Percentiles rank a stretch among this genome's conserved stretches.
Evolutionary conservation across 257 asterid species (phyloP).

Genomic region (Plectranthus barbatus): DNA sequence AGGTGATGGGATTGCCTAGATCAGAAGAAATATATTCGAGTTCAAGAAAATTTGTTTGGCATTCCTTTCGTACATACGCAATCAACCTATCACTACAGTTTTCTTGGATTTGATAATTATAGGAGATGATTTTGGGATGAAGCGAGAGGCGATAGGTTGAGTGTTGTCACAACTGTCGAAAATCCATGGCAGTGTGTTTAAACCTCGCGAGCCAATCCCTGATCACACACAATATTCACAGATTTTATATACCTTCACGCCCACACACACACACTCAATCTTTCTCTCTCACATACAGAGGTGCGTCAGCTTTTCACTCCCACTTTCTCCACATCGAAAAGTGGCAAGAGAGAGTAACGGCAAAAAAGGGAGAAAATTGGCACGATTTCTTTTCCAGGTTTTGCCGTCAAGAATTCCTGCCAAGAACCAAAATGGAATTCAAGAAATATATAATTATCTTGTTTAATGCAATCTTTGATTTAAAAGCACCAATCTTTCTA

Average conservation of each 20-base stretch:
- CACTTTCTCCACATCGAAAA: constrained; percentile 23
- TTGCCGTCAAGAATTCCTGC: constrained; percentile 9
- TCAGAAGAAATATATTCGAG: constrained; percentile 28
- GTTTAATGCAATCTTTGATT: neutral
- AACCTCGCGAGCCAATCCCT: neutral
- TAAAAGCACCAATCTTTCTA: too few species aligned
- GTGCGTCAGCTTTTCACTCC: constrained; percentile 27
- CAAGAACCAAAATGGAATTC: neutral
- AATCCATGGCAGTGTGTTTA: constrained; percentile 17
- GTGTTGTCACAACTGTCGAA: constrained; percentile 18
- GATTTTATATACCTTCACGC: neutral
- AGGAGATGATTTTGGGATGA: constrained; percentile 13
- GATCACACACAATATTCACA: neutral
- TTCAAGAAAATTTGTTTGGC: constrained; percentile 6
- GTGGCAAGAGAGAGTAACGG: constrained; percentile 6
- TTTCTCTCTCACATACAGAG: constrained; percentile 4
- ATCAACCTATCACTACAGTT: neutral
- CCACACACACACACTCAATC: neutral
- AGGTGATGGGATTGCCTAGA: constrained; percentile 34
- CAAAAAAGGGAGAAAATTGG: neutral
- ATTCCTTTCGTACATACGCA: constrained; percentile 38
- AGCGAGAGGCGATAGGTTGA: constrained; percentile 14
- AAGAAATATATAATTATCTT: neutral
- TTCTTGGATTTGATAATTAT: neutral
- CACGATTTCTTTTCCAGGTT: constrained; percentile 19